phyloP scores from a whole-genome alignment of 371 early-diverging fungal genomes.

The Coemansia sp. region DNA sequence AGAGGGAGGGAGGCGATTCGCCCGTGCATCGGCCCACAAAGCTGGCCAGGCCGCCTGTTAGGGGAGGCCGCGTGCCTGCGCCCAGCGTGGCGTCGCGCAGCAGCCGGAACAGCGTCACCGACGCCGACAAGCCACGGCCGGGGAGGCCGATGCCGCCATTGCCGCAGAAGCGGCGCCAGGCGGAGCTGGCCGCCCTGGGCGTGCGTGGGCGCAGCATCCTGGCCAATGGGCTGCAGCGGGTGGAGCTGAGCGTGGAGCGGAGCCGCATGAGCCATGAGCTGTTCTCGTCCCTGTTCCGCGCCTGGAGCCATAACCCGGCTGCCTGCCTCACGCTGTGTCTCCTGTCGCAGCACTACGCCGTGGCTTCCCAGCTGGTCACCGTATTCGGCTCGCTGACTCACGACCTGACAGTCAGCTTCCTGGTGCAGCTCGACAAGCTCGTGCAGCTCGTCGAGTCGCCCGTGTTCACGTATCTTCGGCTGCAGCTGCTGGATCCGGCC shows the following conservation, averaged over 20 bases:
- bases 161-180: no score
- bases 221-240: no score
- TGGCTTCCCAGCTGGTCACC: conserved; percentile 72
- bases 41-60: no score
- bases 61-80: no score
- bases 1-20: no score
- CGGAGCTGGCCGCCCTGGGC: conserved; percentile 11
- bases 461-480: conserved; percentile 85
- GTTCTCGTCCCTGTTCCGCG: conserved; percentile 76
- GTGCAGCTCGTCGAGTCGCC: conserved; percentile 94
- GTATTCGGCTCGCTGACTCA: conserved; percentile 76
- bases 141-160: no score
- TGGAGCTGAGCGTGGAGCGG: conserved; percentile 20
- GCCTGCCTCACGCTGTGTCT: conserved; percentile 86
- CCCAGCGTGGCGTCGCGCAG: no score
- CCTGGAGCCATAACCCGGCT: conserved; percentile 92
- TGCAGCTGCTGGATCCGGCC: conserved; percentile 87
- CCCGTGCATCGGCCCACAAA: no score
- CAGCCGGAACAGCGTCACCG: no score
- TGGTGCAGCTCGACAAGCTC: conserved; percentile 91
- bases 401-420: conserved; percentile 84
- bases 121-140: no score
- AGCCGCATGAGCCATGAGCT: conserved; percentile 58
- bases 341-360: conserved; percentile 87
- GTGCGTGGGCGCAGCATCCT: conserved; percentile 11